Conservation (phyloP, 2,329 filamentous ascomycete species). For the Monilinia vaccinii-corymbosi region DNA sequence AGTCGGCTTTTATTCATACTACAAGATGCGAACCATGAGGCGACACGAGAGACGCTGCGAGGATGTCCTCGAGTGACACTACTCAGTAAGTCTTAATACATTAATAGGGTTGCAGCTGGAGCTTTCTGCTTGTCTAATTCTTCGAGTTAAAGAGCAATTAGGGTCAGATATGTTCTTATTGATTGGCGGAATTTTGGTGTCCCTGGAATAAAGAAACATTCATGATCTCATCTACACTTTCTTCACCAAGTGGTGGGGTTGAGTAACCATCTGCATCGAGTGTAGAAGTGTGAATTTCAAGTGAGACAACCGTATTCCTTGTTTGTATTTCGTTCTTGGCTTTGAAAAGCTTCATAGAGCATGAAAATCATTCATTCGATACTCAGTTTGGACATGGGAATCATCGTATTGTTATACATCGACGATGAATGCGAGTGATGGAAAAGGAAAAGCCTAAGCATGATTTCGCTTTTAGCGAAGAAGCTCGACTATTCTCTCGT, state of each 20-base stretch:
- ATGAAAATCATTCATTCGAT: not conserved
- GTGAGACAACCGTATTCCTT: not conserved
- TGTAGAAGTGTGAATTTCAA: no score
- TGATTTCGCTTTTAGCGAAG: not conserved
- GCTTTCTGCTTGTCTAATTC: no score
- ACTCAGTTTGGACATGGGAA: not conserved
- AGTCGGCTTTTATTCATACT: no score
- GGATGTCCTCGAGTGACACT: not conserved
- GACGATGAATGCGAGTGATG: not conserved
- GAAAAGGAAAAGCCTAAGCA: no score
- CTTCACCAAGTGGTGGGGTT: no score
- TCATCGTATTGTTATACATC: not conserved
- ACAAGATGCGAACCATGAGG: no score
- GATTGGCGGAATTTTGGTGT: conserved; percentile 24
- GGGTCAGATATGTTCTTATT: not conserved
- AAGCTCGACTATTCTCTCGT: not conserved
- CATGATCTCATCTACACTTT: no score
- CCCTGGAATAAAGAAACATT: conserved; percentile 40
- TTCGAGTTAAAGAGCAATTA: conserved; percentile 35
- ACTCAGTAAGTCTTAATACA: no score
- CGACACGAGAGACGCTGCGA: not conserved
- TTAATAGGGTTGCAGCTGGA: no score
- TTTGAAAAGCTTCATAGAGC: no score
- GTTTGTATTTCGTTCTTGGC: not conserved
- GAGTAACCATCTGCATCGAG: no score